Conservation (phyloP, 768 basidiomycete genomes). For the Grammothele lineata region DNA sequence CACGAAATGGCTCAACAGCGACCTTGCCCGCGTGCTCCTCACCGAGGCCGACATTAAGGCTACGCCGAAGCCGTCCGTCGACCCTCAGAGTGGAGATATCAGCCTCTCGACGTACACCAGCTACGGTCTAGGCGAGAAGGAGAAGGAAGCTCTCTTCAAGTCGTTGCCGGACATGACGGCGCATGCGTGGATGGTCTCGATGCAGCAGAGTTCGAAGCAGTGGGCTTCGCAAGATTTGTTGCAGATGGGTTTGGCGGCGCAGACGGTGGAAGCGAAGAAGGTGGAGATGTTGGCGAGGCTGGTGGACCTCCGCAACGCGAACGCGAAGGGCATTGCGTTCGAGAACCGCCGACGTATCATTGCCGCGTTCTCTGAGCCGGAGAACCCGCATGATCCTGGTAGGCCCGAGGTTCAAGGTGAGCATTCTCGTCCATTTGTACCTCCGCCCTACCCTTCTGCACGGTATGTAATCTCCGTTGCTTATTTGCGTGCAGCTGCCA, state of each 20-base stretch:
- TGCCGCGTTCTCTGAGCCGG: conserved; percentile 67
- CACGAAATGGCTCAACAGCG: conserved; percentile 60
- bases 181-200: too few species aligned
- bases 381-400: conserved; percentile 71
- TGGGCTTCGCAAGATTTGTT: not conserved
- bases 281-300: conserved; percentile 56
- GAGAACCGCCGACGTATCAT: conserved; percentile 84
- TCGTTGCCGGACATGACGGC: conserved; percentile 54
- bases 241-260: conserved; percentile 4
- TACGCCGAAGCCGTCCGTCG: conserved; percentile 8
- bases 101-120: conserved; percentile 49
- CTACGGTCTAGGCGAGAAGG: conserved; percentile 60
- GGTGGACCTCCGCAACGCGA: conserved; percentile 84
- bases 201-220: too few species aligned
- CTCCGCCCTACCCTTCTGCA: not conserved
- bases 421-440: too few species aligned
- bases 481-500: conserved; percentile 57
- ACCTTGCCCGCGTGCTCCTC: conserved; percentile 62
- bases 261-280: not conserved
- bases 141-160: conserved; percentile 62
- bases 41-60: conserved; percentile 37
- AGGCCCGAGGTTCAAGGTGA: conserved; percentile 88
- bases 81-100: conserved; percentile 32
- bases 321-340: conserved; percentile 78
- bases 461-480: not conserved